Conservation (phyloP, 192 early-diverging fungal genomes). For the Backusella circina region DNA sequence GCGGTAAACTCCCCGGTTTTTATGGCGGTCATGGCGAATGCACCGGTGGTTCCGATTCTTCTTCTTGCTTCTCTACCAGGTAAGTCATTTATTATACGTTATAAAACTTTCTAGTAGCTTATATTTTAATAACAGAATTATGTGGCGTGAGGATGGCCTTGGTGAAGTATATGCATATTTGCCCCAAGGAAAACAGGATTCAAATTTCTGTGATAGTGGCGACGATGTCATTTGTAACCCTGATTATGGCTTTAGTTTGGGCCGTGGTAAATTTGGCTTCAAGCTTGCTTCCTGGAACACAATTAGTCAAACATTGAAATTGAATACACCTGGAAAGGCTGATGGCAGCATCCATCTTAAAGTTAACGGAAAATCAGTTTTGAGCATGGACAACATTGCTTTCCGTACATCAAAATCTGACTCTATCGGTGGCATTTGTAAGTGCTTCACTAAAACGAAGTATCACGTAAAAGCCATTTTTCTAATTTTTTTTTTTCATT, state of each 20-base stretch:
- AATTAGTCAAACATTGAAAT: slow-evolving; percentile 36
- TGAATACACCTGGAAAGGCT: slow-evolving; percentile 28
- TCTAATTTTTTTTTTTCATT: background rate
- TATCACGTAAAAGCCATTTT: background rate
- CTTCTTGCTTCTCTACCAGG: slow-evolving; percentile 50
- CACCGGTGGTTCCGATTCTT: slow-evolving; percentile 43
- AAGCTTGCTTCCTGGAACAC: slow-evolving; percentile 41
- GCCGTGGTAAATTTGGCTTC: slow-evolving; percentile 47
- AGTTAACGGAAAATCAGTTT: slow-evolving; percentile 16
- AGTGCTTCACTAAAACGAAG: background rate
- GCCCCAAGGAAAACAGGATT: slow-evolving; percentile 9
- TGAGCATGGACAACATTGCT: slow-evolving; percentile 1
- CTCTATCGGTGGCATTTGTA: slow-evolving; percentile 22
- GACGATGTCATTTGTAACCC: slow-evolving; percentile 43
- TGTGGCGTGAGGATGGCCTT: slow-evolving; percentile 44
- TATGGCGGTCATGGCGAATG: slow-evolving; percentile 49
- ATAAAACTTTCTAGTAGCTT: background rate
- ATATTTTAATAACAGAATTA: slow-evolving; percentile 20
- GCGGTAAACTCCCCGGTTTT: slow-evolving; percentile 56
- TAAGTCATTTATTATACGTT: slow-evolving; percentile 12
- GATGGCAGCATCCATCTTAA: slow-evolving; percentile 12
- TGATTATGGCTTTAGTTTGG: slow-evolving; percentile 50
- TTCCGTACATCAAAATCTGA: background rate
- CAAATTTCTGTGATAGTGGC: slow-evolving; percentile 18
- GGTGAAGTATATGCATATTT: slow-evolving; percentile 55